phyloP scores from a whole-genome alignment of 352 stramenopile species.

The Phytophthora pini region DNA sequence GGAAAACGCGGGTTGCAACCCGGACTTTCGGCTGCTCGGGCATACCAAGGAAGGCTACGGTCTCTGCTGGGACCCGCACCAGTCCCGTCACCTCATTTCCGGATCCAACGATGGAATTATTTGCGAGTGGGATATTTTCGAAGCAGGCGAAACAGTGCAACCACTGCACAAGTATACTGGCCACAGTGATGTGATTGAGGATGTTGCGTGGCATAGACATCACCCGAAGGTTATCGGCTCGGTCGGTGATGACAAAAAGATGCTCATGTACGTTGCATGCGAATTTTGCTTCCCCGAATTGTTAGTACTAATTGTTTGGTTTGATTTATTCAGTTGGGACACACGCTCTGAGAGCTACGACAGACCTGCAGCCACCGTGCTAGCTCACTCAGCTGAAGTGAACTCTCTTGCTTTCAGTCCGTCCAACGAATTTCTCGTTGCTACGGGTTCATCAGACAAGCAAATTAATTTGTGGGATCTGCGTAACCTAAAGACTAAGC shows the following conservation, averaged over 20 bases:
- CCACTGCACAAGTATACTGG: conserved; percentile 89
- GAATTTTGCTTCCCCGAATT: not conserved
- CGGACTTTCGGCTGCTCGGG: conserved; percentile 48
- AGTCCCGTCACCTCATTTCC: conserved; percentile 90
- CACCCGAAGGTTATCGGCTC: conserved; percentile 95
- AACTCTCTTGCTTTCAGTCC: conserved; percentile 98
- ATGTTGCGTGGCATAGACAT: conserved; percentile 97
- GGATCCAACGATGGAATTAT: conserved; percentile 97
- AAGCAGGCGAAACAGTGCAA: conserved; percentile 83
- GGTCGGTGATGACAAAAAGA: conserved; percentile 95
- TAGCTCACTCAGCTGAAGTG: conserved; percentile 95
- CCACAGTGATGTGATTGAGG: conserved; percentile 96
- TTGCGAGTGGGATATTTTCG: conserved; percentile 96
- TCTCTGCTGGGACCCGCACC: conserved; percentile 95
- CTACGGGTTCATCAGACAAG: conserved; percentile 94
- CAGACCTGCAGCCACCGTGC: conserved; percentile 68
- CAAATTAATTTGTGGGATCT: conserved; percentile 98
- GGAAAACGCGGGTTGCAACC: conserved; percentile 18
- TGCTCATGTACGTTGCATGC: conserved; percentile 84
- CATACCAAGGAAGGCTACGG: conserved; percentile 95
- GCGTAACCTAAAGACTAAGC: conserved; percentile 93
- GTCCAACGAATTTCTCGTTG: conserved; percentile 96
- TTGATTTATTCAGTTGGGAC: conserved; percentile 59
- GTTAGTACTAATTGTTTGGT: not conserved
- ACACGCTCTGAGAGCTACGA: conserved; percentile 76